Evolutionary conservation across 495 filamentous ascomycete species (phyloP).

Genomic region (Echria macrotheca): DNA sequence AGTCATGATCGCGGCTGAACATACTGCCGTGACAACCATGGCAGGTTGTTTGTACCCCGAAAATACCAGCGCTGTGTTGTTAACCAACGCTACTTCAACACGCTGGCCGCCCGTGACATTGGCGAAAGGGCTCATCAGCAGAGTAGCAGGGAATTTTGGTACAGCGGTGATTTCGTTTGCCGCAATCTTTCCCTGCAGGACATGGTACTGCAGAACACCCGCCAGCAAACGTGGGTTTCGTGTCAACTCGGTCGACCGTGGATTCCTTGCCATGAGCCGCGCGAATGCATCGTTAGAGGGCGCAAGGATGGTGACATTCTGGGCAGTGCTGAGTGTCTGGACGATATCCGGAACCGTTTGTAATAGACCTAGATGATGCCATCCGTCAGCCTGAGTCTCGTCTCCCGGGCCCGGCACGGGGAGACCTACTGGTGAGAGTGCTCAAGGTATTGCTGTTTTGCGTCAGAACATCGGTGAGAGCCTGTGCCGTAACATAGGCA

Average conservation of each 20-base stretch:
- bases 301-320: slow-evolving; percentile 58
- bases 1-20: no score
- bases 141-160: slow-evolving; percentile 46
- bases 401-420: slow-evolving; percentile 21
- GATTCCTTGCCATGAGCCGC: slow-evolving; percentile 31
- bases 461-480: slow-evolving; percentile 27
- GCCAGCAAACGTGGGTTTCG: slow-evolving; percentile 32
- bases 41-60: slow-evolving; percentile 22
- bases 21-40: slow-evolving; percentile 18
- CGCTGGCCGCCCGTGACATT: slow-evolving; percentile 39
- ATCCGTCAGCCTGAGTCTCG: no score
- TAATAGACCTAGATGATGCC: slow-evolving; percentile 11
- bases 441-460: slow-evolving; percentile 30
- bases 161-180: slow-evolving; percentile 33
- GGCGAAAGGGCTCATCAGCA: slow-evolving; percentile 42
- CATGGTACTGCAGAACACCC: slow-evolving; percentile 54
- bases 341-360: slow-evolving; percentile 17
- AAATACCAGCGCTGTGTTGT: slow-evolving; percentile 18
- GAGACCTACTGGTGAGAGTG: slow-evolving; percentile 31
- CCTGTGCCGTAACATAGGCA: slow-evolving; percentile 26
- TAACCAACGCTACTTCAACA: slow-evolving; percentile 15
- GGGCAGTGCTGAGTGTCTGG: slow-evolving; percentile 13
- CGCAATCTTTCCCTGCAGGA: slow-evolving; percentile 45
- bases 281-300: slow-evolving; percentile 55
- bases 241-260: slow-evolving; percentile 27